Percentiles rank a stretch among this genome's conserved stretches.
Conservation (phyloP, 169 alveolate species). For the Ichthyophthirius multifiliis region DNA sequence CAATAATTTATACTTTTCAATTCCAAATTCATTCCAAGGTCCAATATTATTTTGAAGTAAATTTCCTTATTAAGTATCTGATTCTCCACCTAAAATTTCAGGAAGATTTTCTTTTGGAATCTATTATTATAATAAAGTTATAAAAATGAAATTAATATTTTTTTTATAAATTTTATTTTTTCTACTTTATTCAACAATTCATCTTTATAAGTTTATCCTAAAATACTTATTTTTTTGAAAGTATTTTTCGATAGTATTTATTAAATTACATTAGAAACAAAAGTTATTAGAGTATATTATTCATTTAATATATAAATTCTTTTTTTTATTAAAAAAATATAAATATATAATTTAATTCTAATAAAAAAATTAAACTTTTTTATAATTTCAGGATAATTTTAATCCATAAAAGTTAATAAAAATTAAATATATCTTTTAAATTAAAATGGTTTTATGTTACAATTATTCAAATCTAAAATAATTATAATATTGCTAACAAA, state of each 20-base stretch:
- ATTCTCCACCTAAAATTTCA: not conserved
- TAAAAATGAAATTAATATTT: not conserved
- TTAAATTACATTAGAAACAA: not conserved
- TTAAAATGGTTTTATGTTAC: not conserved
- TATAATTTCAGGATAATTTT: not conserved
- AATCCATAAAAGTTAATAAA: not conserved
- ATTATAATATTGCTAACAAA: not conserved
- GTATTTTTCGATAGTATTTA: not conserved
- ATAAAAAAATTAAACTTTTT: too few species aligned
- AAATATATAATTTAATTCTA: not conserved
- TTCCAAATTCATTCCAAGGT: constrained; percentile 9
- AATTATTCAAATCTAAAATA: not conserved
- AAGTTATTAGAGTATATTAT: not conserved
- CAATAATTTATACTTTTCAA: not conserved
- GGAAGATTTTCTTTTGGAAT: not conserved
- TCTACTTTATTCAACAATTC: not conserved
- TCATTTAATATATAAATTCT: not conserved
- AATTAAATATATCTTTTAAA: not conserved
- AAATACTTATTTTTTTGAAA: not conserved
- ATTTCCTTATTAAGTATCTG: not conserved
- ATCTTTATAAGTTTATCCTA: not conserved
- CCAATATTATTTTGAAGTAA: not conserved
- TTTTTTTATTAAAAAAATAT: not conserved
- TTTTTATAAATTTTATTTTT: not conserved
- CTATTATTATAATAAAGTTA: not conserved